A percentile compares a stretch with the other conserved stretches of the same genome.
Evolutionary conservation across 1,284 basidiomycete species (phyloP).

Genomic region (Ceratobasidium sp.): DNA sequence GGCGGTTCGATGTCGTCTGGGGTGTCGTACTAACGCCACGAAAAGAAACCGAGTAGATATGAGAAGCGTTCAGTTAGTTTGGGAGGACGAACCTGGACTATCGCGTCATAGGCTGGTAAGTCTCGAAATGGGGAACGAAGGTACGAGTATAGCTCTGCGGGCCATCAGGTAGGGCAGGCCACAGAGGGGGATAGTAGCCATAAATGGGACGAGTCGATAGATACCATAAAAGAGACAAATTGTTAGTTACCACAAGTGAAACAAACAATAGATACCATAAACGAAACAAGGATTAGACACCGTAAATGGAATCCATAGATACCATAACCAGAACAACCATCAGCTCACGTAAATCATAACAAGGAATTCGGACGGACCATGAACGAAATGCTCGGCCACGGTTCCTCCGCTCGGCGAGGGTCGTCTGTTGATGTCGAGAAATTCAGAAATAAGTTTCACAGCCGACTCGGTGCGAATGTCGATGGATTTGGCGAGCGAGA

Average conservation of each 20-base stretch:
- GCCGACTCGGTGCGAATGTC: conserved; percentile 87
- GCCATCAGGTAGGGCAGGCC: background rate
- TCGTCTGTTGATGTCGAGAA: conserved; percentile 71
- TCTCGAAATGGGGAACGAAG: conserved; percentile 83
- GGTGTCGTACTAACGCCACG: conserved; percentile 8
- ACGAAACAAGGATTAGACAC: too few relatives aligned
- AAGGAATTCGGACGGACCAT: too few relatives aligned
- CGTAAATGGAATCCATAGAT: too few relatives aligned
- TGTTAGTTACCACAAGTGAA: background rate
- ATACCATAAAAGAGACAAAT: background rate
- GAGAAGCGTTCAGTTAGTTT: conserved; percentile 38
- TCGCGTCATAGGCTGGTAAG: conserved; percentile 75
- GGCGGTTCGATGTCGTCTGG: conserved; percentile 4
- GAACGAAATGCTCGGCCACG: conserved; percentile 84
- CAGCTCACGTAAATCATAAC: too few relatives aligned
- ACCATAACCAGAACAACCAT: too few relatives aligned
- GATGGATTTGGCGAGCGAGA: conserved; percentile 83
- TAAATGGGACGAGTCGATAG: too few relatives aligned
- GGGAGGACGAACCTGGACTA: conserved; percentile 70
- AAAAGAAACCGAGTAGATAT: conserved; percentile 1
- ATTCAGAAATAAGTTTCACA: conserved; percentile 78
- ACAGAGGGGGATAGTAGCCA: too few relatives aligned
- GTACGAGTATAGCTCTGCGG: conserved; percentile 79
- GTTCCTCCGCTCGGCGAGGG: conserved; percentile 59
- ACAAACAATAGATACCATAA: too few relatives aligned